Base-by-base conservation (phyloP, 1,284 basidiomycete genomes). In the Leucoagaricus sp. region DNA sequence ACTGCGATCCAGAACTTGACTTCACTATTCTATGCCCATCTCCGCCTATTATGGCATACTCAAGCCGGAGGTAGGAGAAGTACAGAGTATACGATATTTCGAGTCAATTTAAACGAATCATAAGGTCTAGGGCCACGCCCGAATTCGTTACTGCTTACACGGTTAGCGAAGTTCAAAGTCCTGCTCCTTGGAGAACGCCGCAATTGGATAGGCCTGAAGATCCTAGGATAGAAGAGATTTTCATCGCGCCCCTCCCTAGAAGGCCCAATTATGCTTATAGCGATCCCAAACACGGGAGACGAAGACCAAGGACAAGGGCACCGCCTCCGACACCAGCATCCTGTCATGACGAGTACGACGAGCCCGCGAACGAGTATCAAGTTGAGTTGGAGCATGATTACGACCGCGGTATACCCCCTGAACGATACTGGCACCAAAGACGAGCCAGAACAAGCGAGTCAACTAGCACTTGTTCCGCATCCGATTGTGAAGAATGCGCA, bases 161-260 rank as follows among this genome's bases (percentile, higher is more conserved):
- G 34, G 54, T 56, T 12, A 56, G 54, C 48, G 54, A 56, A n/a
- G 48, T 38, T 33, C 47, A 56, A 12, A 56, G 40, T 38, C 54
- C 54, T n/a, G 25, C 7, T 29, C 38, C 48, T 7, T 48, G 53
- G 53, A 41, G 25, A 25, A 46, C 42, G 34, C 17, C 33, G 12
- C 46, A 47, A 10, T 21, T 26, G 10, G 48, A 50, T 15, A 42
- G 29, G 4, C 26, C 6, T 5, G 54, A 56, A 25, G 54, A 56
- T n/a, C 10, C 26, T 36, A 36, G 49, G 8, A 45, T 56, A 15
- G 48, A 56, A 15, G 54, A 56, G 36, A 7, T 56, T 19, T 56
- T 38, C 48, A 45, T 56, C 29, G 48, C 54, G 19, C 48, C 54
- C 34, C 40, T 49, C n/a, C 48, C 49, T 19, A 47, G 48, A 25